These are phyloP conservation scores for Trichosporon inkin DNA, from an alignment of 1,284 basidiomycete species.

Conservation along the genomic window DNA sequence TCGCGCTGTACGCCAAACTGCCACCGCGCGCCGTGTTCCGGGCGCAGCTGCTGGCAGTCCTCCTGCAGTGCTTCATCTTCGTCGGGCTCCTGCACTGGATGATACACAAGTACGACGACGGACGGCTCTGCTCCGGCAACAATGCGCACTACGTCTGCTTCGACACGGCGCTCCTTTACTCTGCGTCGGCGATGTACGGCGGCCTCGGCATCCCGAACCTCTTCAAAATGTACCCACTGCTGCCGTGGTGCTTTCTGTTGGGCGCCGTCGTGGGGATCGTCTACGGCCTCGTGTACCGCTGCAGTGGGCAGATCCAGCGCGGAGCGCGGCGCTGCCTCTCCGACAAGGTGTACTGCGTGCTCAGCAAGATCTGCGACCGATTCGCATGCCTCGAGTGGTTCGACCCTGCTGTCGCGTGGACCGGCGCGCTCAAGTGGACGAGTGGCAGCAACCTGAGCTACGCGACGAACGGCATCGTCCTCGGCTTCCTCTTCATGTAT, in stretches of 20 bases:
- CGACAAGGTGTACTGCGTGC: background rate
- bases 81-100: conserved; percentile 12
- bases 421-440: conserved; percentile 16
- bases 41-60: conserved; percentile 61
- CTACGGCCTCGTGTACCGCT: conserved; percentile 4
- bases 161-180: conserved; percentile 5
- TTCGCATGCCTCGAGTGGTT: conserved; percentile 8
- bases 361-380: background rate
- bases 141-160: conserved; percentile 14
- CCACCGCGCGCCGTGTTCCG: conserved; percentile 56
- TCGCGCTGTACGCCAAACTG: conserved; percentile 52
- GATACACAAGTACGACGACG: conserved; percentile 12
- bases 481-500: conserved; percentile 18
- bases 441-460: conserved; percentile 14
- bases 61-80: conserved; percentile 13
- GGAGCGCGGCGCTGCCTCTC: background rate
- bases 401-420: conserved; percentile 16
- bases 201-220: conserved; percentile 13
- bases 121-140: conserved; percentile 8
- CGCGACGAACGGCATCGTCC: conserved; percentile 13
- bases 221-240: conserved; percentile 20
- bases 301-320: background rate
- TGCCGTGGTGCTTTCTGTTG: conserved; percentile 22
- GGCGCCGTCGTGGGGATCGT: conserved; percentile 13
- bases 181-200: conserved; percentile 17